Evolutionary conservation across 2,329 filamentous ascomycete genomes (phyloP).

Genomic region (Cladobotryum protrusum): DNA sequence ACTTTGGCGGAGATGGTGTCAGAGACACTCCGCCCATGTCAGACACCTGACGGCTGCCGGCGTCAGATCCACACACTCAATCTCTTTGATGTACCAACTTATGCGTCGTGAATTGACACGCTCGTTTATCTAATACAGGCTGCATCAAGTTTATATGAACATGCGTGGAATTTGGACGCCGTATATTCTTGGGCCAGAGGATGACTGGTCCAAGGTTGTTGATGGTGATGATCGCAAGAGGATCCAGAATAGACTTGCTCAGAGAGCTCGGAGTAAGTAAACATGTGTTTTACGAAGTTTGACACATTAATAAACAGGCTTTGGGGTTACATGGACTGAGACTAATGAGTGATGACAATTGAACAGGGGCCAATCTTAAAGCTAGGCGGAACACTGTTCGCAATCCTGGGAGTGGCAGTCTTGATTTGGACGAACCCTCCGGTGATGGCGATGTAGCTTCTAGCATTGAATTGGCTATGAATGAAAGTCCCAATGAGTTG

Average conservation of each 20-base stretch:
- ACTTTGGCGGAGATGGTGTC: no score
- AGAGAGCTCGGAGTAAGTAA: conserved; percentile 2
- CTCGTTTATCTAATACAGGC: no score
- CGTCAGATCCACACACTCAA: no score
- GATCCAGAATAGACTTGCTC: neutral
- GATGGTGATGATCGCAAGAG: neutral
- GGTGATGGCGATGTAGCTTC: neutral
- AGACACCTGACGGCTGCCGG: no score
- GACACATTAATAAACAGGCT: no score
- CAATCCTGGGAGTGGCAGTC: neutral
- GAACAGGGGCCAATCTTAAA: neutral
- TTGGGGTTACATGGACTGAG: no score
- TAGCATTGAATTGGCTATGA: neutral
- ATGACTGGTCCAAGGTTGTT: conserved; percentile 6
- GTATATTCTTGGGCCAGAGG: neutral
- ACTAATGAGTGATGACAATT: no score
- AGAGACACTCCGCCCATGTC: no score
- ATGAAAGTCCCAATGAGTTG: neutral
- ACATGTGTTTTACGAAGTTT: no score
- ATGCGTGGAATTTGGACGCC: neutral
- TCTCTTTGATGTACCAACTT: no score
- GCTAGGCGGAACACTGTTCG: neutral
- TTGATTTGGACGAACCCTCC: neutral
- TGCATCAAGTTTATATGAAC: no score
- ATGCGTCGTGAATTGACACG: no score